Evolutionary conservation across 805 yeast species (phyloP).

Genomic region (Kodamaea neixiangensis): DNA sequence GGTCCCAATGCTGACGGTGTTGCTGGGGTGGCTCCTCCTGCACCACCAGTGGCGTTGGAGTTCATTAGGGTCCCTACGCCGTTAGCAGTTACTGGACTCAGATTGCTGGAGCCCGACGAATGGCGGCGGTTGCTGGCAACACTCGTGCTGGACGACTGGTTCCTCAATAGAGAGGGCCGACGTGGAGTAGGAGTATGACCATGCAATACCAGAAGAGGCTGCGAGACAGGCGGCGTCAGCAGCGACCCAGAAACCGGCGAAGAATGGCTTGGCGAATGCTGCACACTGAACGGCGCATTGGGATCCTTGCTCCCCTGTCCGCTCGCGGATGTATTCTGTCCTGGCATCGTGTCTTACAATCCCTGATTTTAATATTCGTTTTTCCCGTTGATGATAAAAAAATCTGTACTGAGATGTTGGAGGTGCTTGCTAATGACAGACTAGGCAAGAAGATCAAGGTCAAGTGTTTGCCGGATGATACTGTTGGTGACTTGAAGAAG

Average conservation of each 20-base stretch:
- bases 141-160: slow-evolving; percentile 7
- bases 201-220: background rate
- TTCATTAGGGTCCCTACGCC: background rate
- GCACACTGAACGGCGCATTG: background rate
- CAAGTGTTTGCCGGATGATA: slow-evolving; percentile 83
- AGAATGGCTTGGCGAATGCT: background rate
- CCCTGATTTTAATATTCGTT: background rate
- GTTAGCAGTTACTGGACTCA: slow-evolving; percentile 2
- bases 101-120: slow-evolving; percentile 1
- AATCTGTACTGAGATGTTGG: slow-evolving; percentile 31
- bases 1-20: background rate
- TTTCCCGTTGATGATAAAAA: background rate
- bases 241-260: background rate
- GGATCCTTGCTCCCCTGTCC: background rate
- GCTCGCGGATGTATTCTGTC: background rate
- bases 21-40: background rate
- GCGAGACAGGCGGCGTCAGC: background rate
- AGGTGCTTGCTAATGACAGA: slow-evolving; percentile 50
- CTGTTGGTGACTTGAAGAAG: slow-evolving; percentile 87
- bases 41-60: slow-evolving; percentile 4
- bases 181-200: slow-evolving; percentile 2
- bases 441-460: slow-evolving; percentile 87
- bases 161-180: slow-evolving; percentile 8
- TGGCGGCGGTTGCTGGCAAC: slow-evolving; percentile 4
- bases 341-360: background rate